A percentile compares a stretch with the other conserved stretches of the same genome.
phyloP scores from a whole-genome alignment of 2,329 filamentous ascomycete genomes.

The Alternaria consortialis region DNA sequence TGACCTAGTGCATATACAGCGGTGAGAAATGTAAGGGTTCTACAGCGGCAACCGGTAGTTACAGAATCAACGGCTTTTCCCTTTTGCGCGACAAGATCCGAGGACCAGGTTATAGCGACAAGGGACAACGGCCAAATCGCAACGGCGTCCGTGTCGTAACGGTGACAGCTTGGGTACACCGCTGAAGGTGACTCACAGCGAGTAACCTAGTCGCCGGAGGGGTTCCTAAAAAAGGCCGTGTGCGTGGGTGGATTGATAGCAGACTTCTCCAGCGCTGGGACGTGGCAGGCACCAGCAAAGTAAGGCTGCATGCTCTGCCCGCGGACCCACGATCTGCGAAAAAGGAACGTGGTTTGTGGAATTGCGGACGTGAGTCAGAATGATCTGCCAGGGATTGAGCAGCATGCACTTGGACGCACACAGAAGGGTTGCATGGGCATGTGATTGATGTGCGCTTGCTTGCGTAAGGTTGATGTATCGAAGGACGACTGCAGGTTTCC shows the following conservation, averaged over 20 bases:
- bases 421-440: constrained; percentile 31
- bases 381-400: constrained; percentile 35
- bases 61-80: constrained; percentile 13
- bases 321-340: constrained; percentile 19
- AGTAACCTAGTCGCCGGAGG: constrained; percentile 8
- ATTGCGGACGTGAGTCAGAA: constrained; percentile 25
- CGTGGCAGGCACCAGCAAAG: constrained; percentile 4
- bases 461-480: constrained; percentile 24
- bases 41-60: constrained; percentile 17
- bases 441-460: constrained; percentile 36
- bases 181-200: constrained; percentile 23
- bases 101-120: constrained; percentile 20
- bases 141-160: constrained; percentile 19
- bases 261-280: constrained; percentile 4
- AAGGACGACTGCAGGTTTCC: constrained; percentile 32
- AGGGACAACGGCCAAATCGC: constrained; percentile 13
- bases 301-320: constrained; percentile 9
- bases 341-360: constrained; percentile 32
- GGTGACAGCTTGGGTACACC: constrained; percentile 21
- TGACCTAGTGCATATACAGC: constrained; percentile 2
- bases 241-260: constrained; percentile 1
- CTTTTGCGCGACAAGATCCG: constrained; percentile 15
- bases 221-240: not conserved
- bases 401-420: constrained; percentile 8
- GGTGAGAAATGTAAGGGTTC: constrained; percentile 6